Conservation (phyloP, 371 early-diverging fungal species). For the Mortierella sp. region DNA sequence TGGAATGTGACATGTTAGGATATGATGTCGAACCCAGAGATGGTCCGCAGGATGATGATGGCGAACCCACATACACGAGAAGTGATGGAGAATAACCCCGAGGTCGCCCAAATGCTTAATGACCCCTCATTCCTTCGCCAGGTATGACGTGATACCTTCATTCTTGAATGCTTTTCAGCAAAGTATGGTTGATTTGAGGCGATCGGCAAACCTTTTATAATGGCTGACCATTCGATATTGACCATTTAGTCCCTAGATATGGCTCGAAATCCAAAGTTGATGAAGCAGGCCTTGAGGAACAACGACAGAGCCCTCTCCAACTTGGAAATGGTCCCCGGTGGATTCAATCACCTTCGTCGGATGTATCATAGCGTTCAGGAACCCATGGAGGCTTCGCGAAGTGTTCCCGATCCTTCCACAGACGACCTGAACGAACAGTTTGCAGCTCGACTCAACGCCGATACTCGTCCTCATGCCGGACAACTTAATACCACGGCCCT, state of each 20-base stretch:
- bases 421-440: conserved; percentile 76
- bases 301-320: conserved; percentile 90
- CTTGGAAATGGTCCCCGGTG: conserved; percentile 86
- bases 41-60: conserved; percentile 79
- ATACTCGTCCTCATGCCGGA: conserved; percentile 62
- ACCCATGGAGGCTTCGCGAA: conserved; percentile 66
- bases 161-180: too few species aligned
- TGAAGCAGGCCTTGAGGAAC: conserved; percentile 85
- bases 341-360: conserved; percentile 83
- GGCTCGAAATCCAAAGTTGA: conserved; percentile 78
- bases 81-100: conserved; percentile 80
- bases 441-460: conserved; percentile 74
- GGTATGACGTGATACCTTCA: conserved; percentile 24
- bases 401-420: conserved; percentile 53
- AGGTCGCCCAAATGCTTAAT: conserved; percentile 79
- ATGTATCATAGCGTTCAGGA: conserved; percentile 82
- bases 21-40: conserved; percentile 68
- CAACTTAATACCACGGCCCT: conserved; percentile 80
- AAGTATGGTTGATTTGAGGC: too few species aligned
- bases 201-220: too few species aligned
- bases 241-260: conserved; percentile 48
- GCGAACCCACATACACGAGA: conserved; percentile 75
- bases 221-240: too few species aligned
- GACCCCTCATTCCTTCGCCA: conserved; percentile 83
- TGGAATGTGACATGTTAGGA: conserved; percentile 36